Evolutionary conservation across 225 moss, liverwort and hornwort species (phyloP).

Genomic region (Pseudisothecium myosuroides): DNA sequence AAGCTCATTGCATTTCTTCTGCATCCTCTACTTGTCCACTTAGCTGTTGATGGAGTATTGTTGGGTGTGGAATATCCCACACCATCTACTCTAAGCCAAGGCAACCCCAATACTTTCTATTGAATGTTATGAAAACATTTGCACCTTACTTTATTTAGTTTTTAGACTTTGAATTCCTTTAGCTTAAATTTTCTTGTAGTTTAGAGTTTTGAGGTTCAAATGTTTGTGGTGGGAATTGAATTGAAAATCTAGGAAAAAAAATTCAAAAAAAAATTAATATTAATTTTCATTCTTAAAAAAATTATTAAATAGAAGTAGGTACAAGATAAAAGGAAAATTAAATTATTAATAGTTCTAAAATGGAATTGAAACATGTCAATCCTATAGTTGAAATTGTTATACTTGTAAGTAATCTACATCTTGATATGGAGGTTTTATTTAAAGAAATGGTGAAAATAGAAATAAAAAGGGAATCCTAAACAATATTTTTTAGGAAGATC

Average conservation of each 20-base stretch:
- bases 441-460: background rate
- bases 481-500: rapidly evolving
- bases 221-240: background rate
- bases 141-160: no score
- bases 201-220: background rate
- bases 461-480: background rate
- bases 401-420: background rate
- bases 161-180: background rate
- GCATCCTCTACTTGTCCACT: no score
- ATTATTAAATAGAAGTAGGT: background rate
- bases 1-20: no score
- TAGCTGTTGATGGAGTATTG: no score
- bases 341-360: background rate
- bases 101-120: no score
- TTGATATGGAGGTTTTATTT: background rate
- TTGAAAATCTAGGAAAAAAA: background rate
- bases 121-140: no score
- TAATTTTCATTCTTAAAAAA: background rate
- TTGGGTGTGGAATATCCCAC: no score
- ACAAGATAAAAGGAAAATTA: background rate
- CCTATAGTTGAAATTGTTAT: background rate
- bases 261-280: no score
- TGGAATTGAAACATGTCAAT: background rate
- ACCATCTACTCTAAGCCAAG: no score
- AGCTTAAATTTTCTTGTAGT: background rate